These are phyloP conservation scores for Friedmanniomyces endolithicus DNA, from an alignment of 495 filamentous ascomycete species.

Conservation along the genomic window DNA sequence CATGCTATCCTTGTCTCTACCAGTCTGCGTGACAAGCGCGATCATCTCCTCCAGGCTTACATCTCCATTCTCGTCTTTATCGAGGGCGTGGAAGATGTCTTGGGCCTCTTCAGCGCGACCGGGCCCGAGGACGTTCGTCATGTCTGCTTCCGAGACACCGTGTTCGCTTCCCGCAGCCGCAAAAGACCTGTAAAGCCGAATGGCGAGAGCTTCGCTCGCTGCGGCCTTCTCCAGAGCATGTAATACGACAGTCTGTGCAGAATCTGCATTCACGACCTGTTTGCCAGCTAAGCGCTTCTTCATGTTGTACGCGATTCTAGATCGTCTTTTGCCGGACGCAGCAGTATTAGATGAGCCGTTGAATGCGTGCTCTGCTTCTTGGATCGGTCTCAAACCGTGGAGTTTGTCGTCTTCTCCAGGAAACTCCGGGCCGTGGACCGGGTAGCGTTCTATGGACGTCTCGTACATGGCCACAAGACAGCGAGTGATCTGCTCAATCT, in stretches of 20 bases:
- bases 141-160: slow-evolving; percentile 65
- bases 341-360: no score
- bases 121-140: slow-evolving; percentile 73
- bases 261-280: slow-evolving; percentile 79
- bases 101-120: slow-evolving; percentile 60
- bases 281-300: slow-evolving; percentile 79
- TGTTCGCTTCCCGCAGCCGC: slow-evolving; percentile 77
- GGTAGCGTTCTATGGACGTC: no score
- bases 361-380: no score
- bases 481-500: no score
- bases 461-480: no score
- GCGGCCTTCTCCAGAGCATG: slow-evolving; percentile 73
- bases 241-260: slow-evolving; percentile 75
- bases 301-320: slow-evolving; percentile 73
- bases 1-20: slow-evolving; percentile 71
- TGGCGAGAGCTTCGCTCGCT: slow-evolving; percentile 77
- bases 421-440: no score
- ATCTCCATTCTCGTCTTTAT: slow-evolving; percentile 84
- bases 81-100: slow-evolving; percentile 67
- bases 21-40: slow-evolving; percentile 68
- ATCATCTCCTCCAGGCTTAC: slow-evolving; percentile 93
- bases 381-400: no score
- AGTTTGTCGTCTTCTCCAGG: no score
- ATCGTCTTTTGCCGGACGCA: no score
- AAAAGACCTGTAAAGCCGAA: slow-evolving; percentile 95